These are phyloP conservation scores for Castanospermum australe DNA, from an alignment of 306 rosid species.

Conservation along the genomic window DNA sequence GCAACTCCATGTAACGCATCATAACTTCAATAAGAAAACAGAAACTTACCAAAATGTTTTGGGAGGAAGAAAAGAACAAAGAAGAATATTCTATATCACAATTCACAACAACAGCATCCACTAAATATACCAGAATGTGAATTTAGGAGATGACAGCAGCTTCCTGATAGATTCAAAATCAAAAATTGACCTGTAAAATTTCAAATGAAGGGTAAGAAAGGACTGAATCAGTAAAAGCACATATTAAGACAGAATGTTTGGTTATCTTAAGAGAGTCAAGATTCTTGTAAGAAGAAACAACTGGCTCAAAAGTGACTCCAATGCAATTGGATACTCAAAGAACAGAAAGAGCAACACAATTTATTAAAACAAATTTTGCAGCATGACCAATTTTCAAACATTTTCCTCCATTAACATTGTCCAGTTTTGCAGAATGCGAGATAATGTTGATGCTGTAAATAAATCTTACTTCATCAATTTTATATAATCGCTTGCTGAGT, in stretches of 20 bases:
- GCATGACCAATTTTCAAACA: constrained; percentile 13
- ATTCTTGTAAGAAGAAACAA: constrained; percentile 4
- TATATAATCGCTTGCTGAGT: constrained; percentile 89
- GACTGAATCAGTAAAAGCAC: constrained; percentile 4
- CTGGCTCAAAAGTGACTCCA: background rate
- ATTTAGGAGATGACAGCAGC: constrained; percentile 78
- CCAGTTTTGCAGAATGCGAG: constrained; percentile 17
- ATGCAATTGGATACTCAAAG: background rate
- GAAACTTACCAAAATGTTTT: constrained; percentile 5
- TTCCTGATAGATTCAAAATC: constrained; percentile 76
- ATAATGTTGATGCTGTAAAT: constrained; percentile 13
- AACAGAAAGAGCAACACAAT: background rate
- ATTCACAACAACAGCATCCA: constrained; percentile 13
- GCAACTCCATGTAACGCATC: constrained; percentile 93
- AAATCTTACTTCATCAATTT: constrained; percentile 82
- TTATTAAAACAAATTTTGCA: constrained; percentile 11
- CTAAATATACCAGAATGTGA: constrained; percentile 82
- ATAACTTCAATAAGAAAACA: constrained; percentile 49
- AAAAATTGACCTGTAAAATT: constrained; percentile 81
- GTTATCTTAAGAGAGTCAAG: constrained; percentile 18
- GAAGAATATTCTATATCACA: constrained; percentile 16
- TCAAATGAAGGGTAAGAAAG: constrained; percentile 8
- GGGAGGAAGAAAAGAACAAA: background rate
- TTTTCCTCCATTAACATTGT: constrained; percentile 16
- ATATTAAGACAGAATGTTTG: background rate